These are phyloP conservation scores for Candida sakaeoensis DNA, from an alignment of 805 yeast species.

Conservation along the genomic window DNA sequence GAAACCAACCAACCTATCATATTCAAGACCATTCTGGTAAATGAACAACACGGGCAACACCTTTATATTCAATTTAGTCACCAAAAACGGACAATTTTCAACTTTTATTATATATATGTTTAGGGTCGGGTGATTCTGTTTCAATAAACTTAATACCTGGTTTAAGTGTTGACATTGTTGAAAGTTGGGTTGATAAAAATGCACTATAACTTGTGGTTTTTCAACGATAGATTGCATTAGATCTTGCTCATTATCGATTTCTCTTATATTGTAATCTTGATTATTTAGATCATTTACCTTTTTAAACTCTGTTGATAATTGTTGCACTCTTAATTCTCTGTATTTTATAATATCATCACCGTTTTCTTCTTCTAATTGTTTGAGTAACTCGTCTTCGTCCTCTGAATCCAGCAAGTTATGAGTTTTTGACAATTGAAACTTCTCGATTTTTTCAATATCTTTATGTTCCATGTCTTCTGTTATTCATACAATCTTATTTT, in stretches of 20 bases:
- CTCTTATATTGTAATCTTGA: constrained; percentile 14
- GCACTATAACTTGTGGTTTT: constrained; percentile 46
- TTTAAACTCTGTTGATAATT: constrained; percentile 45
- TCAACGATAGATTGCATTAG: constrained; percentile 50
- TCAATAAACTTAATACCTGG: constrained; percentile 37
- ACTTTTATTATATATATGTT: constrained; percentile 57
- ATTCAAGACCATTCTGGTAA: constrained; percentile 58
- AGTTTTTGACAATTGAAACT: constrained; percentile 42
- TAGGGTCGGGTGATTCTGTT: constrained; percentile 56
- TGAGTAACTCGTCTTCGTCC: constrained; percentile 43
- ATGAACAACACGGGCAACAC: constrained; percentile 69
- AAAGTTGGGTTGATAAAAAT: constrained; percentile 62
- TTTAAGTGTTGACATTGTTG: constrained; percentile 60
- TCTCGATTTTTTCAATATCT: constrained; percentile 35
- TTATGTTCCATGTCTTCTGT: constrained; percentile 27
- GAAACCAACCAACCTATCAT: constrained; percentile 64
- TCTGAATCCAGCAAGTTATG: constrained; percentile 33
- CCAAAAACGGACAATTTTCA: constrained; percentile 67
- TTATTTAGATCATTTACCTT: constrained; percentile 32
- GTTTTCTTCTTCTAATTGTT: constrained; percentile 41
- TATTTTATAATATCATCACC: constrained; percentile 44
- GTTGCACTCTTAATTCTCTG: constrained; percentile 62
- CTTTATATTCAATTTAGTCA: constrained; percentile 56
- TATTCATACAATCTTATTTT: no score
- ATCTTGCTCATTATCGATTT: constrained; percentile 47